These are phyloP conservation scores for Goffeauzyma gilvescens DNA, from an alignment of 768 basidiomycete species.

Conservation along the genomic window DNA sequence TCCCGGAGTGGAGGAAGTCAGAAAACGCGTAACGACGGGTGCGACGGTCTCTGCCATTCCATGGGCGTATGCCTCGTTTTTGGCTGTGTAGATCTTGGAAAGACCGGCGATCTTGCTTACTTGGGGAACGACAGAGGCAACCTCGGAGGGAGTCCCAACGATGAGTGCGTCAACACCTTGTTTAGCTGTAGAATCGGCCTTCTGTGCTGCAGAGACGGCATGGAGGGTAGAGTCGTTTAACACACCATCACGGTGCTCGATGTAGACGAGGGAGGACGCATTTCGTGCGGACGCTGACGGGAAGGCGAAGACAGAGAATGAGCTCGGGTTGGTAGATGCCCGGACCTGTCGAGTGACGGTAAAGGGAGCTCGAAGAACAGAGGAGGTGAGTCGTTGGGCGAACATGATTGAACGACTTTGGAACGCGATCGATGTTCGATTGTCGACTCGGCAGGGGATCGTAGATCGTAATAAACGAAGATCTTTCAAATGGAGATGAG, in stretches of 20 bases:
- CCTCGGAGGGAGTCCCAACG: constrained; percentile 34
- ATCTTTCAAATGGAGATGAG: too few species aligned
- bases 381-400: too few species aligned
- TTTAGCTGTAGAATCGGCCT: too few species aligned
- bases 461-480: too few species aligned
- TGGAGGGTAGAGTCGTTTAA: constrained; percentile 72
- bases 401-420: too few species aligned
- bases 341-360: too few species aligned
- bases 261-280: constrained; percentile 46
- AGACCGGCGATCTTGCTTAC: constrained; percentile 45
- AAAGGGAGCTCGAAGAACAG: too few species aligned
- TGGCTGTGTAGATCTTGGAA: constrained; percentile 29
- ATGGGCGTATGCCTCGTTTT: constrained; percentile 22
- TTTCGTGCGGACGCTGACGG: neutral
- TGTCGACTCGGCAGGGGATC: too few species aligned
- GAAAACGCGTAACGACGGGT: constrained; percentile 58
- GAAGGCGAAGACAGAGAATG: too few species aligned
- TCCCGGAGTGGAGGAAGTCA: constrained; percentile 38
- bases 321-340: too few species aligned
- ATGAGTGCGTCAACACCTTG: constrained; percentile 43
- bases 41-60: constrained; percentile 39
- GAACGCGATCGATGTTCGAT: too few species aligned
- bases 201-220: constrained; percentile 73
- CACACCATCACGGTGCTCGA: constrained; percentile 66
- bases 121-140: constrained; percentile 47